These are phyloP conservation scores for Jaenimonas drosophilae DNA, from an alignment of 208 protist genomes.

Conservation along the genomic window DNA sequence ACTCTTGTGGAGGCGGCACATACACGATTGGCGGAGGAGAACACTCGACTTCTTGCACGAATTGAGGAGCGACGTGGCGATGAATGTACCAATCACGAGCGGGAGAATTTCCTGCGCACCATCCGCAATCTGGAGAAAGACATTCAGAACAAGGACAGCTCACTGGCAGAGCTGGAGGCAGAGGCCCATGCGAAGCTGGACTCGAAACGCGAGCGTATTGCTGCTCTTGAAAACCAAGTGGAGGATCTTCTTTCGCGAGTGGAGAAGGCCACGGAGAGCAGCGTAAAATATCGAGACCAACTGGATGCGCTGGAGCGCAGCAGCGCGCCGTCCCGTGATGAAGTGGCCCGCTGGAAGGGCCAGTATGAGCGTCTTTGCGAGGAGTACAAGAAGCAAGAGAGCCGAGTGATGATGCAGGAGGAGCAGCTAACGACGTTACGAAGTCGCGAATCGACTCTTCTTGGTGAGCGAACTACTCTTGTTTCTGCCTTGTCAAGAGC, in stretches of 20 bases:
- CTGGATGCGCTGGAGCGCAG: constrained; percentile 4
- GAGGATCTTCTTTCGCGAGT: constrained; percentile 14
- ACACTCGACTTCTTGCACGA: constrained; percentile 33
- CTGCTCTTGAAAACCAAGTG: constrained; percentile 31
- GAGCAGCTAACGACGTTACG: constrained; percentile 9
- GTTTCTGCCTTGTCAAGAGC: constrained; percentile 17
- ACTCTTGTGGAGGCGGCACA: constrained; percentile 21
- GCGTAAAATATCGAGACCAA: constrained; percentile 10
- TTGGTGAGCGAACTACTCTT: constrained; percentile 16
- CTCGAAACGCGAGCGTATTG: constrained; percentile 55
- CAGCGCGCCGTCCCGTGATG: too few relatives aligned
- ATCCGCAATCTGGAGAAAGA: constrained; percentile 55
- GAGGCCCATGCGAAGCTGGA: constrained; percentile 66
- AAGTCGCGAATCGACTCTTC: constrained; percentile 3
- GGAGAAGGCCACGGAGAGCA: constrained; percentile 18
- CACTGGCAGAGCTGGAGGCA: constrained; percentile 40
- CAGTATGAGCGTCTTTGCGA: too few relatives aligned
- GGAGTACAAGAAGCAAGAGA: constrained; percentile 4
- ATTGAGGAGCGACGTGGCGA: constrained; percentile 22
- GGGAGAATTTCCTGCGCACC: constrained; percentile 63
- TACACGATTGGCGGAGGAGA: constrained; percentile 28
- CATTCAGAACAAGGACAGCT: constrained; percentile 41
- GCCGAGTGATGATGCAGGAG: constrained; percentile 1
- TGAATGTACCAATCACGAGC: too few relatives aligned
- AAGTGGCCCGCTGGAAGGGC: too few relatives aligned